Conservation (phyloP, 129 eudicot species). For the Logfia minima region DNA sequence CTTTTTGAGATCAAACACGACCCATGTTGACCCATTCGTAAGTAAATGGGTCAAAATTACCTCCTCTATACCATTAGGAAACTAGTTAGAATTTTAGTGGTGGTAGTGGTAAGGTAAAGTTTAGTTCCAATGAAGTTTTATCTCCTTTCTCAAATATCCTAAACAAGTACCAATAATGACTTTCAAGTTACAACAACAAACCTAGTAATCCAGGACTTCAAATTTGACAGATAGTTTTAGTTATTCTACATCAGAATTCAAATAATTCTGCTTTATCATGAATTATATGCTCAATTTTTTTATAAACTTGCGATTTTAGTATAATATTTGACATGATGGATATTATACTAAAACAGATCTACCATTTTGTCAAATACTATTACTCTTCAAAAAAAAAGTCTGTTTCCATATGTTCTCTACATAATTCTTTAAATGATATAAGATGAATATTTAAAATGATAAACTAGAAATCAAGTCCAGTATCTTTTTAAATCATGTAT, state of each 20-base stretch:
- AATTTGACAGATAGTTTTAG: background rate
- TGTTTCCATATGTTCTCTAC: background rate
- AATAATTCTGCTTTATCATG: background rate
- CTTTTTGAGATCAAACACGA: background rate
- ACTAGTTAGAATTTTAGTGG: background rate
- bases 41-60: background rate
- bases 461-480: background rate
- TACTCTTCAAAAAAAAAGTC: background rate
- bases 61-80: conserved; percentile 18
- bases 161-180: background rate
- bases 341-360: background rate
- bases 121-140: background rate
- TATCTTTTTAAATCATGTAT: background rate
- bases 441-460: background rate
- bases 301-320: too few relatives aligned
- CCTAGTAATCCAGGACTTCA: background rate
- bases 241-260: background rate
- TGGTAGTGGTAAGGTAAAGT: background rate
- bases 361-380: background rate
- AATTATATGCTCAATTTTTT: background rate
- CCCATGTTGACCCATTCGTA: background rate
- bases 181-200: background rate
- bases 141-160: conserved; percentile 1
- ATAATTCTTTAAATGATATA: background rate
- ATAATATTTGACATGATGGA: background rate